phyloP scores from a whole-genome alignment of 805 yeast species.

The Barnettozyma populi region DNA sequence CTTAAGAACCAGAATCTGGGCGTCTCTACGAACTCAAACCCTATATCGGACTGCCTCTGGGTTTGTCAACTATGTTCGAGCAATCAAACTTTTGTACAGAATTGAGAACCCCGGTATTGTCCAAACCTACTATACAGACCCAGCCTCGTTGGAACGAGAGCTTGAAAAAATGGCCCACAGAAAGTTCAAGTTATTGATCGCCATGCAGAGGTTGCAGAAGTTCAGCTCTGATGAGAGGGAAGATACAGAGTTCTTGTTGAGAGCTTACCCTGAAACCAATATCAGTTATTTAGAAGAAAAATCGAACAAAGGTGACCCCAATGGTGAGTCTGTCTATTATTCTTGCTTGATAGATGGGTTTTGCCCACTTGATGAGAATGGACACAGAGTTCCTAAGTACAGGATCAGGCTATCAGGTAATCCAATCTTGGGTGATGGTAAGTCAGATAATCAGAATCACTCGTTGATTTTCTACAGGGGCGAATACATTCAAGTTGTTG shows the following conservation, averaged over 20 bases:
- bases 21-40: slow-evolving; percentile 79
- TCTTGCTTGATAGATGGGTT: slow-evolving; percentile 67
- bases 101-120: slow-evolving; percentile 58
- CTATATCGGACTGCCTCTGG: slow-evolving; percentile 80
- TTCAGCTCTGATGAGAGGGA: slow-evolving; percentile 61
- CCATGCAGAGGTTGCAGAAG: slow-evolving; percentile 79
- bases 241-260: slow-evolving; percentile 61
- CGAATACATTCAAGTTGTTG: slow-evolving; percentile 90
- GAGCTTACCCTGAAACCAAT: slow-evolving; percentile 64
- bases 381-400: slow-evolving; percentile 54
- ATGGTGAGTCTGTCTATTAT: slow-evolving; percentile 34
- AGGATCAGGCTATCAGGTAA: slow-evolving; percentile 82
- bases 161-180: slow-evolving; percentile 69
- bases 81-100: slow-evolving; percentile 61
- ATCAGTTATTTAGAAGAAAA: slow-evolving; percentile 53
- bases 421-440: slow-evolving; percentile 95
- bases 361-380: slow-evolving; percentile 47
- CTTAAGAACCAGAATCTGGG: slow-evolving; percentile 79
- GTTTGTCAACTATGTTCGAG: slow-evolving; percentile 70
- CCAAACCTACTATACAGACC: slow-evolving; percentile 37
- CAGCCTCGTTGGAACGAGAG: slow-evolving; percentile 57
- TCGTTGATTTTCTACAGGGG: slow-evolving; percentile 85
- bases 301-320: slow-evolving; percentile 18
- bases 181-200: slow-evolving; percentile 73
- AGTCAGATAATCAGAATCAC: slow-evolving; percentile 91